Conservation (phyloP, 306 rosid species). For the Fagus sylvatica region DNA sequence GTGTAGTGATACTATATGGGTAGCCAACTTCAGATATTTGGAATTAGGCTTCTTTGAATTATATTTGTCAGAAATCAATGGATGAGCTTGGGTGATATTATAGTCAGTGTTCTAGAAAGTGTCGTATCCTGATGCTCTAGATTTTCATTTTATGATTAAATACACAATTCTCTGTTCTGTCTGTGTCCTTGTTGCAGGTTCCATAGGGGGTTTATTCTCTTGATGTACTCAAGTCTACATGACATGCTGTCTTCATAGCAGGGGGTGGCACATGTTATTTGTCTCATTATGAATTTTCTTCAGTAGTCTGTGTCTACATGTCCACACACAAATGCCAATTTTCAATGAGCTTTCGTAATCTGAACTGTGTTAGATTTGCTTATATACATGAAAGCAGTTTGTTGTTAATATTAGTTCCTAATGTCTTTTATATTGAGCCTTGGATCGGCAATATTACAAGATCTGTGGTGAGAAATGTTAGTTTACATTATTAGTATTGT, state of each 20-base stretch:
- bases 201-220: not conserved
- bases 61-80: not conserved
- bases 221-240: not conserved
- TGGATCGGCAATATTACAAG: not conserved
- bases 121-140: not conserved
- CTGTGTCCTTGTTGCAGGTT: not conserved
- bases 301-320: not conserved
- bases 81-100: not conserved
- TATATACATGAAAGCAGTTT: not conserved
- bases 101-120: not conserved
- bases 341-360: not conserved
- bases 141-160: not conserved
- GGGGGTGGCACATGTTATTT: not conserved
- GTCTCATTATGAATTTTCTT: not conserved
- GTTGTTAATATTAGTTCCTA: not conserved
- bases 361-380: not conserved
- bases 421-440: not conserved
- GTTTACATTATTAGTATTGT: not conserved
- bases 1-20: not conserved
- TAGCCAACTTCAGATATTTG: not conserved
- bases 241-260: not conserved
- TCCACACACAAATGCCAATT: not conserved
- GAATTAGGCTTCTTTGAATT: not conserved
- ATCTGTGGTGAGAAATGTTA: not conserved
- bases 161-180: not conserved